Evolutionary conservation across 306 rosid genomes (phyloP).

Genomic region (Hippophae rhamnoides): DNA sequence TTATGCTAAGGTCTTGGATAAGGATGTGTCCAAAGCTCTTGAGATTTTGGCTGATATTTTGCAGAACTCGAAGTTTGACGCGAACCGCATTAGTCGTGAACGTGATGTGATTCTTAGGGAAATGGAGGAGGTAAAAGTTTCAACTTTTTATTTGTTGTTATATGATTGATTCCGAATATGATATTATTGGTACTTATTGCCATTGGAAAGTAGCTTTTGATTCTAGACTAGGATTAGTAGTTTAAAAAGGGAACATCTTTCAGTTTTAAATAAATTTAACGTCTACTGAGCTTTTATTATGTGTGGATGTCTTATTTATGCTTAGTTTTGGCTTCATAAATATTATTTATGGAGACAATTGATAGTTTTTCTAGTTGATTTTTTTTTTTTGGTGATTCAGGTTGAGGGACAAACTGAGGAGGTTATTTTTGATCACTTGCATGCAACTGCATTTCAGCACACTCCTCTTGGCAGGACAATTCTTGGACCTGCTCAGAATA

Average conservation of each 20-base stretch:
- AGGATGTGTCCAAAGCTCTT: constrained; percentile 35
- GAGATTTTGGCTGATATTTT: constrained; percentile 47
- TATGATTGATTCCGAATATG: neutral
- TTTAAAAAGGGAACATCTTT: too few species aligned
- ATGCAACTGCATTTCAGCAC: constrained; percentile 51
- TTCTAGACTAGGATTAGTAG: too few species aligned
- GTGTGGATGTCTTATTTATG: too few species aligned
- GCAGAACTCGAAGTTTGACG: constrained; percentile 43
- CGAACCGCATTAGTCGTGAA: constrained; percentile 31
- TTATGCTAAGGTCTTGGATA: constrained; percentile 30
- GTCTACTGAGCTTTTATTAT: too few species aligned
- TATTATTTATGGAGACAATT: too few species aligned
- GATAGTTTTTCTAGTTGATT: too few species aligned
- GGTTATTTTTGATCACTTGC: constrained; percentile 43
- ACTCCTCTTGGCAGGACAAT: constrained; percentile 51
- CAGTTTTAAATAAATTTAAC: too few species aligned
- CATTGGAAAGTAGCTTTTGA: too few species aligned
- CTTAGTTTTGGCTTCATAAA: too few species aligned
- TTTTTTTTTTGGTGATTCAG: constrained; percentile 1
- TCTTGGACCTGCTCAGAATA: constrained; percentile 47
- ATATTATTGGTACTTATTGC: neutral
- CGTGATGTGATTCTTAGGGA: constrained; percentile 47
- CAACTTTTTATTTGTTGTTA: too few species aligned
- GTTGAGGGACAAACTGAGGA: constrained; percentile 45
- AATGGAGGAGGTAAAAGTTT: constrained; percentile 40